Evolutionary conservation across 768 basidiomycete genomes (phyloP).

Genomic region (Obba rivulosa): DNA sequence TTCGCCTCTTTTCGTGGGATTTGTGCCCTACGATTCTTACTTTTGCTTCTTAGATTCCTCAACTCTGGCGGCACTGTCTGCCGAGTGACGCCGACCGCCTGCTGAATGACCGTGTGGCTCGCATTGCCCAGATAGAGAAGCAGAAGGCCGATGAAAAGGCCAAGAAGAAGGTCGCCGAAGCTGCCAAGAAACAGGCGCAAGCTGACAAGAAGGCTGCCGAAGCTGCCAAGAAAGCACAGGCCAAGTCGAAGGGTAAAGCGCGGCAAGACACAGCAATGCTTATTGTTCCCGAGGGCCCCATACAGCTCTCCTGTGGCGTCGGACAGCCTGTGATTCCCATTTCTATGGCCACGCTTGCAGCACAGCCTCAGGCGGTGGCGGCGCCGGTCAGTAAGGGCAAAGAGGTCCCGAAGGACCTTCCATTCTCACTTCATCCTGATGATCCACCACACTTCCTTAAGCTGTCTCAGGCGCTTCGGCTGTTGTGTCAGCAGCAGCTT

Average conservation of each 20-base stretch:
- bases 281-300: too few relatives aligned
- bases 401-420: too few relatives aligned
- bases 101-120: background rate
- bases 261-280: too few relatives aligned
- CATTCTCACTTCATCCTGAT: background rate
- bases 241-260: too few relatives aligned
- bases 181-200: too few relatives aligned
- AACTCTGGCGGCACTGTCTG: slow-evolving; percentile 20
- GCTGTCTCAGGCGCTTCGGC: slow-evolving; percentile 2
- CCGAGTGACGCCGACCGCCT: background rate
- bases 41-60: slow-evolving; percentile 19
- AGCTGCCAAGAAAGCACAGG: too few relatives aligned
- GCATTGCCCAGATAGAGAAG: background rate
- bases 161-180: background rate
- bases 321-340: too few relatives aligned
- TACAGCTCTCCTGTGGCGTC: too few relatives aligned
- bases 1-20: background rate
- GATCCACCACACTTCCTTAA: slow-evolving; percentile 5
- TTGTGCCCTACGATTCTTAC: background rate
- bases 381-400: too few relatives aligned
- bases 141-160: background rate
- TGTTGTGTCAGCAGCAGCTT: slow-evolving; percentile 6
- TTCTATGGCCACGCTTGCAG: too few relatives aligned
- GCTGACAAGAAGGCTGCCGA: too few relatives aligned
- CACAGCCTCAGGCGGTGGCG: too few relatives aligned